A percentile compares a stretch with the other conserved stretches of the same genome.
Conservation (phyloP, 495 filamentous ascomycete genomes). For the Jackrogersella minutella region DNA sequence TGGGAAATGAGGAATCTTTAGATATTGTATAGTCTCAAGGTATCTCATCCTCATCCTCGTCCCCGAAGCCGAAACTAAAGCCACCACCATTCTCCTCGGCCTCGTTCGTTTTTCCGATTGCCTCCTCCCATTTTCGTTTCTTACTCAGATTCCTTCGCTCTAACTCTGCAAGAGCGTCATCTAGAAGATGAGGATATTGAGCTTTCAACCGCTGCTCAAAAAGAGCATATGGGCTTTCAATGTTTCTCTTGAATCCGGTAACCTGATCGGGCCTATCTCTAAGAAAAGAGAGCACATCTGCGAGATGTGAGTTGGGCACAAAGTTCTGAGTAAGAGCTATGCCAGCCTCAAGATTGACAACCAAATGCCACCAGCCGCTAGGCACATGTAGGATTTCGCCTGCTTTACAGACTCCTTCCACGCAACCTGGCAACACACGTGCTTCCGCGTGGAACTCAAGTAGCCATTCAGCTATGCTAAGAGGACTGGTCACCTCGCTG, state of each 20-base stretch:
- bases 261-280: slow-evolving; percentile 83
- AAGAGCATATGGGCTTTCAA: slow-evolving; percentile 75
- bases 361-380: slow-evolving; percentile 94
- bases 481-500: slow-evolving; percentile 91
- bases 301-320: slow-evolving; percentile 78
- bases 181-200: slow-evolving; percentile 69
- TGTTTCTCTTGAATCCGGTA: slow-evolving; percentile 80
- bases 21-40: slow-evolving; percentile 33
- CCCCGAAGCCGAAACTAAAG: slow-evolving; percentile 82
- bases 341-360: slow-evolving; percentile 83
- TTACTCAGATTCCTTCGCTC: slow-evolving; percentile 67
- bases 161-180: slow-evolving; percentile 68
- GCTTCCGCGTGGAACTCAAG: slow-evolving; percentile 91
- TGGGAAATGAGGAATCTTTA: background rate
- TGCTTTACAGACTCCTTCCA: slow-evolving; percentile 84
- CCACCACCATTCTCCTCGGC: slow-evolving; percentile 58
- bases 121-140: slow-evolving; percentile 87
- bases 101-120: slow-evolving; percentile 62
- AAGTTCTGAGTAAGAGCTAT: slow-evolving; percentile 98
- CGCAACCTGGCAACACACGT: slow-evolving; percentile 75
- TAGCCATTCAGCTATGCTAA: slow-evolving; percentile 96
- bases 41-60: slow-evolving; percentile 58
- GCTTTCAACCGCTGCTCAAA: slow-evolving; percentile 76
- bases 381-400: slow-evolving; percentile 96
- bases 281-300: slow-evolving; percentile 81